Conservation (phyloP, 805 yeast genomes). For the Cephaloascus fragrans region DNA sequence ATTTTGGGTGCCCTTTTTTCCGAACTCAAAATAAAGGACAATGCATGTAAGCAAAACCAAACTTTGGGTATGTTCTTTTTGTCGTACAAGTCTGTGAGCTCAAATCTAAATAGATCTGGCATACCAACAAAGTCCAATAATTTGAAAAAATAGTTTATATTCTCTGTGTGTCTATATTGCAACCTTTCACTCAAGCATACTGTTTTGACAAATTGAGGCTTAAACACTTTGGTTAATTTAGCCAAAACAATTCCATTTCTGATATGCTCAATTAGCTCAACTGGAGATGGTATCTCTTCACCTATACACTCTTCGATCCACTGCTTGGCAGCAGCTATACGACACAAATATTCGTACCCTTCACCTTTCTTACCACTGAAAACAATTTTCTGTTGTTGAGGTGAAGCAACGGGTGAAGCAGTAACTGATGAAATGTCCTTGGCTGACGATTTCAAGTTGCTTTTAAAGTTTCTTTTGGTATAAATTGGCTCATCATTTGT, state of each 20-base stretch:
- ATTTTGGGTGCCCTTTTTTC: conserved; percentile 51
- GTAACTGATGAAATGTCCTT: background rate
- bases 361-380: background rate
- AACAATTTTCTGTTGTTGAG: background rate
- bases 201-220: conserved; percentile 52
- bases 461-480: conserved; percentile 17
- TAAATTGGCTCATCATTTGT: conserved; percentile 9
- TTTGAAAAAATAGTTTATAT: conserved; percentile 73
- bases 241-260: conserved; percentile 85
- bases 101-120: conserved; percentile 85
- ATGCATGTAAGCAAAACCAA: conserved; percentile 84
- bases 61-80: conserved; percentile 89
- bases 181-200: conserved; percentile 48
- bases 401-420: background rate
- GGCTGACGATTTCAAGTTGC: conserved; percentile 14
- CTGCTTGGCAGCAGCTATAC: conserved; percentile 69
- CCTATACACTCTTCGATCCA: conserved; percentile 65
- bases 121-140: conserved; percentile 61
- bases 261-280: conserved; percentile 53
- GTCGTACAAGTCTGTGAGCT: conserved; percentile 87
- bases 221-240: conserved; percentile 59
- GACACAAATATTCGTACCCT: conserved; percentile 68
- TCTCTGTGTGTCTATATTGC: conserved; percentile 87
- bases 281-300: conserved; percentile 46
- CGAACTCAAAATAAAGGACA: conserved; percentile 62